Percentiles rank a stretch among this genome's conserved stretches.
These are phyloP conservation scores for Coemansia sp. DNA, from an alignment of 192 early-diverging fungal genomes.

Conservation along the genomic window DNA sequence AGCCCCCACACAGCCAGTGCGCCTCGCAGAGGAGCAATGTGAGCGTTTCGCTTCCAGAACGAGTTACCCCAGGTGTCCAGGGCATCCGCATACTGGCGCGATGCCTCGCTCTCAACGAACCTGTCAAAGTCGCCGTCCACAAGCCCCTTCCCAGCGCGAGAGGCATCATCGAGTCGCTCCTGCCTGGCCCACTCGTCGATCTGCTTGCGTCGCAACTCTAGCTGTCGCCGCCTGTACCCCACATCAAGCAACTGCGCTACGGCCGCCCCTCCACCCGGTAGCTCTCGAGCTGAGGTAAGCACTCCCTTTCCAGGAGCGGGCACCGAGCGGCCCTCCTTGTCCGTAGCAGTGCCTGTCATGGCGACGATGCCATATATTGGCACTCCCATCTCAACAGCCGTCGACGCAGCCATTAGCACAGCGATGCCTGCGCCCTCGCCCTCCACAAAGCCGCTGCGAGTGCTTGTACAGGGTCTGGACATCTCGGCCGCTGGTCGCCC, in stretches of 20 bases:
- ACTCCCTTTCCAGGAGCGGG: constrained; percentile 96
- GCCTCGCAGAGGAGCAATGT: constrained; percentile 82
- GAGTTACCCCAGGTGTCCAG: constrained; percentile 77
- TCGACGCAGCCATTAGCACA: constrained; percentile 82
- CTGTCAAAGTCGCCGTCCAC: constrained; percentile 20
- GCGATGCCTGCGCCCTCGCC: constrained; percentile 88
- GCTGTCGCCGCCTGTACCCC: constrained; percentile 79
- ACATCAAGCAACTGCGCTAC: constrained; percentile 61
- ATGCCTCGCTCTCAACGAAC: constrained; percentile 55
- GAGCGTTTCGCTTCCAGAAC: constrained; percentile 72
- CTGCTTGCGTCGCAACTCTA: constrained; percentile 40
- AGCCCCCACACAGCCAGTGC: constrained; percentile 86
- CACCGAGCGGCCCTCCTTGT: constrained; percentile 90
- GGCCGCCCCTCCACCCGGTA: constrained; percentile 40
- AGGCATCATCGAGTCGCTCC: constrained; percentile 26
- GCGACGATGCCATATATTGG: constrained; percentile 91
- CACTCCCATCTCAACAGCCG: constrained; percentile 88
- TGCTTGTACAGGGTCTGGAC: constrained; percentile 86
- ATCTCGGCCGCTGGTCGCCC: constrained; percentile 87
- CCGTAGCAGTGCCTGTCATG: constrained; percentile 84
- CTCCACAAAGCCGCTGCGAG: constrained; percentile 94
- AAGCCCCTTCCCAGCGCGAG: constrained; percentile 52
- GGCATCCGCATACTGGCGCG: constrained; percentile 76
- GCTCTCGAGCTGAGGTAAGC: constrained; percentile 80
- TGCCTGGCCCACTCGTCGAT: constrained; percentile 8